Evolutionary conservation across 176 grass and related monocot species (phyloP).

Genomic region (Lolium perenne): DNA sequence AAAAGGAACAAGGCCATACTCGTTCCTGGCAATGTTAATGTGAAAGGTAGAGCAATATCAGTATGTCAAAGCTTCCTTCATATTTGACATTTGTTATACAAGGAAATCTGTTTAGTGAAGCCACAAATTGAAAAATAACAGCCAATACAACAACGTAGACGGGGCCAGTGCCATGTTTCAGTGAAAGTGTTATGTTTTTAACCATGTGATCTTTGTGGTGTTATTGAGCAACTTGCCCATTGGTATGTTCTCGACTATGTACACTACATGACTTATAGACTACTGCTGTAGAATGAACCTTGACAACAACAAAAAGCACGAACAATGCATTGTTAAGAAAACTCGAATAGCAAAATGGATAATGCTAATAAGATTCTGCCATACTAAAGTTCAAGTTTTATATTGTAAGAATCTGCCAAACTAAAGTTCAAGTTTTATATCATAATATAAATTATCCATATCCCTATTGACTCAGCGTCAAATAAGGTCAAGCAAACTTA

Average conservation of each 20-base stretch:
- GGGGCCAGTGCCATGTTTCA: neutral
- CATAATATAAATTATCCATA: neutral
- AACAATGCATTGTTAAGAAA: neutral
- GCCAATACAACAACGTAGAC: neutral
- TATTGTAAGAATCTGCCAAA: neutral
- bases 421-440: neutral
- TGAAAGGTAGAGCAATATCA: neutral
- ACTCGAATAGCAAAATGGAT: neutral
- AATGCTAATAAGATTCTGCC: neutral
- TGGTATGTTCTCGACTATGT: neutral
- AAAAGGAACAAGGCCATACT: neutral
- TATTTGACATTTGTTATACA: neutral
- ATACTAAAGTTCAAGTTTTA: neutral
- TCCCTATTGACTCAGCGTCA: neutral
- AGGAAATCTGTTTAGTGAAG: neutral
- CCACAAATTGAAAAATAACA: neutral
- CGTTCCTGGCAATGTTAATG: neutral
- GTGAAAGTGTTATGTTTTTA: neutral
- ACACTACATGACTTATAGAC: neutral
- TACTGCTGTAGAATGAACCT: neutral
- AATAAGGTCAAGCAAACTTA: conserved; percentile 53
- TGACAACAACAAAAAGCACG: neutral
- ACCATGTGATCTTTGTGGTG: neutral
- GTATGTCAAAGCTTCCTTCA: neutral
- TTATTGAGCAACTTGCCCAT: neutral